Evolutionary conservation across 73 alveolate genomes (phyloP), one percentile per base, ranked within the genome.

Genomic region (Halteria grandinella): DNA sequence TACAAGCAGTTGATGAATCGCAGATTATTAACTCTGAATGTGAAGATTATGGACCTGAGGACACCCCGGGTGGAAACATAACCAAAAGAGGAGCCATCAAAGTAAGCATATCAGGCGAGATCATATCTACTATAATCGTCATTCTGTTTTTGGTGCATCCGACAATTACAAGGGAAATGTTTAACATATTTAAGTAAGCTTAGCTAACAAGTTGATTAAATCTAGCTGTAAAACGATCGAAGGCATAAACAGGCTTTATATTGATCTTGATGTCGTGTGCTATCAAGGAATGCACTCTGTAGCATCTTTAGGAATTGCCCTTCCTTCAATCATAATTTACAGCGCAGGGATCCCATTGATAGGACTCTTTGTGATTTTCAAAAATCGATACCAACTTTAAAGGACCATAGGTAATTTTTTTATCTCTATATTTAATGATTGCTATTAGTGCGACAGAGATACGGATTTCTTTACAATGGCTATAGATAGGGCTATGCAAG

Each of bases 401-500:
- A 7, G 37, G n/a, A n/a, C n/a, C n/a, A n/a, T n/a, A n/a, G n/a
- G n/a, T n/a, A n/a, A n/a, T n/a, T n/a, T n/a, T n/a, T n/a, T n/a
- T n/a, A n/a, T n/a, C n/a, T n/a, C n/a, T n/a, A n/a, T n/a, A n/a
- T n/a, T n/a, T n/a, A n/a, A n/a, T n/a, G n/a, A n/a, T n/a, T n/a
- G 6, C 36, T 43, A 12, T 24, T 25, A 6, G 54, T 28, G 10
- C 27, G 52, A 18, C 73, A 20, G 12, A 70, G 27, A 44, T 78
- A 14, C 28, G 89, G 89, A 49, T 78, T 66, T 33, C 15, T 69
- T 0, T 78, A 40, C 39, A 64, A 36, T 23, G 89, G 89, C 17
- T 78, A 78, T 49, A 78, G 49, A n/a, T n/a, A n/a, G n/a, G n/a
- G n/a, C n/a, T n/a, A n/a, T n/a, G n/a, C n/a, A n/a, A n/a, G n/a